Evolutionary conservation across 176 grass and related monocot genomes (phyloP).

Genomic region (Echinochloa phyllopogon): DNA sequence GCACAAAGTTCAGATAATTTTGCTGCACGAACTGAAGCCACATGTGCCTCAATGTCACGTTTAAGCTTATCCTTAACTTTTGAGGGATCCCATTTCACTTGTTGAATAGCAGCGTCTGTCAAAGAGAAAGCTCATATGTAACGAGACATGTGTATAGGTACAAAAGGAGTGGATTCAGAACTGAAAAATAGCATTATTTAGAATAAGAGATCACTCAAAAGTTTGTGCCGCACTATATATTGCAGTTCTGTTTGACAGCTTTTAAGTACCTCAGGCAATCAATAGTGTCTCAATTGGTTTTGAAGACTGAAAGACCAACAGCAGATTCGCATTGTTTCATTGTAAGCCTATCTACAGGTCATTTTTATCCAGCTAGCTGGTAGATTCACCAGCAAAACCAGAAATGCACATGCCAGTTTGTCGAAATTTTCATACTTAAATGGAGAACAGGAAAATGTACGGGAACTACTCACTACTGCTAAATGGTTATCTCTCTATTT

Average conservation of each 20-base stretch:
- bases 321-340: background rate
- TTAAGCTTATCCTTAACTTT: slow-evolving; percentile 93
- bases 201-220: slow-evolving; percentile 10
- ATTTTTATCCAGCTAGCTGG: background rate
- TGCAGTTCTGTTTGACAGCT: background rate
- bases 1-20: slow-evolving; percentile 82
- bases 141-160: slow-evolving; percentile 27
- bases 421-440: background rate
- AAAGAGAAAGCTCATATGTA: slow-evolving; percentile 6
- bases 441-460: slow-evolving; percentile 2
- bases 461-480: background rate
- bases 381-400: slow-evolving; percentile 2
- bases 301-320: background rate
- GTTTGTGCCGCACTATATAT: slow-evolving; percentile 8
- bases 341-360: background rate
- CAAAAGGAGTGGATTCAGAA: slow-evolving; percentile 2
- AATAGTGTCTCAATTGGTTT: background rate
- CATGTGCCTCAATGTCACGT: slow-evolving; percentile 85
- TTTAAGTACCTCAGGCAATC: slow-evolving; percentile 2
- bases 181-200: background rate
- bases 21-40: slow-evolving; percentile 73
- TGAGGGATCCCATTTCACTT: slow-evolving; percentile 89
- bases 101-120: slow-evolving; percentile 90
- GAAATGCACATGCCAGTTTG: slow-evolving; percentile 3
- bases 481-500: background rate